Base-by-base conservation (phyloP, 169 alveolate species). In the Cryptosporidium meleagridis region DNA sequence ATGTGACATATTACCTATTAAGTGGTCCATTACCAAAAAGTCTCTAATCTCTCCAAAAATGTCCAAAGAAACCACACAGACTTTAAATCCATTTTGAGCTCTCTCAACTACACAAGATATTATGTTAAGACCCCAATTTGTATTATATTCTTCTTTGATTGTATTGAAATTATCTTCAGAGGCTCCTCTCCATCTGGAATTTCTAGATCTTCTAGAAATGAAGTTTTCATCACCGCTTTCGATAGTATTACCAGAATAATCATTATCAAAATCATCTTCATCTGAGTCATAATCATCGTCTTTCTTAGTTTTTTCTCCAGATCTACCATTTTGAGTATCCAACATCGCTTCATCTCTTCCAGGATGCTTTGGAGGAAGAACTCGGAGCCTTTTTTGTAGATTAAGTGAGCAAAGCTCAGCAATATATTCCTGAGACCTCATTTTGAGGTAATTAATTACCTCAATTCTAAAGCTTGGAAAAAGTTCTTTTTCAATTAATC, bases 61-160 rank as follows among this genome's bases (percentile, higher is more conserved):
- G 26, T 80, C 89, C 26, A 80, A 37, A 80, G 75, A 69, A 16
- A 59, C 75, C 14, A 80, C 75, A 48, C 75, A 80, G 26, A 65
- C 67, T 48, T 65, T 59, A 45, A 62, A 80, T 7, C 89, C 89
- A 45, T 80, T 80, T n/a, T 80, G 44, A n/a, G 89, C 89, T 18
- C 23, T 80, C 39, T 80, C 89, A 1, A 80, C 67, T 0, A 80
- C 89, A 65, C 89, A 80, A 26, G 89, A 80, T 45, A 80, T 80
- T 37, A 80, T 12, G 29, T 80, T 65, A 14, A 80, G 65, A 3
- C 89, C 89, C 89, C 89, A 80, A 9, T 29, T 62, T 23, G 89
- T 62, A 48, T 80, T 62, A 37, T 59, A 80, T 29, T 80, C 75
- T 65, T 48, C 67, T 44, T 18, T 61, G 10, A 67, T 9, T 12